Base-by-base conservation (phyloP, 371 early-diverging fungal species). In the Encephalitozoon cuniculi region DNA sequence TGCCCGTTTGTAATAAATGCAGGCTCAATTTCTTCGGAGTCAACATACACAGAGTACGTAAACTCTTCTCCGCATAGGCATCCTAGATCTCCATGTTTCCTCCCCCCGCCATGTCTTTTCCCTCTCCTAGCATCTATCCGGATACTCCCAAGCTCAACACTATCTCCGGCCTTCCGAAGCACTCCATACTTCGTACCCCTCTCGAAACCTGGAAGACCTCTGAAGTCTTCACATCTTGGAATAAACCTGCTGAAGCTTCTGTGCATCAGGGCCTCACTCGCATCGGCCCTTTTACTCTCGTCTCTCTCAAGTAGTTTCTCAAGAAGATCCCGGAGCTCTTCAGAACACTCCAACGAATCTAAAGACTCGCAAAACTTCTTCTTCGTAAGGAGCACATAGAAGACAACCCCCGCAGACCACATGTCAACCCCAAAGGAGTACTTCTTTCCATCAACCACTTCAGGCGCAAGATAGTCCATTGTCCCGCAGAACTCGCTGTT, bases 391-490 rank as follows among this genome's bases (percentile, higher is more conserved):
- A 69, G 49, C 4, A 53, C 54, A 39, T 51, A 39, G 21, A 69
- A 69, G 21, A 69, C 39, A 23, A 53, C 39, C 4, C 70, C 70
- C n/a, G 53, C 43, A 37, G 70, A 69, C 52, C 54, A 69, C 15
- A 69, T 69, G 26, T 69, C 70, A n/a, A 54, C 41, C 11, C 54
- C 37, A 23, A 18, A 37, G 12, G 59, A 28, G n/a, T 59, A 59
- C 15, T 34, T 18, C 18, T n/a, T 34, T 59, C 59, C 59, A 11
- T 37, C 37, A 30, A 37, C 12, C 59, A 75, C 52, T 37, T 75
- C 75, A 32, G 75, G 75, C 23, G 75, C 74, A 37, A 75, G 25
- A 28, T 70, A 75, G 15, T 68, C 43, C 21, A 37, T n/a, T 8
- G 75, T 75, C n/a, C 75, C 75, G 40, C 75, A 75, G 15, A 51